Evolutionary conservation across 176 grass and related monocot genomes (phyloP), one percentile per base, ranked within the genome.

Genomic region (Miscanthus lutarioriparius): DNA sequence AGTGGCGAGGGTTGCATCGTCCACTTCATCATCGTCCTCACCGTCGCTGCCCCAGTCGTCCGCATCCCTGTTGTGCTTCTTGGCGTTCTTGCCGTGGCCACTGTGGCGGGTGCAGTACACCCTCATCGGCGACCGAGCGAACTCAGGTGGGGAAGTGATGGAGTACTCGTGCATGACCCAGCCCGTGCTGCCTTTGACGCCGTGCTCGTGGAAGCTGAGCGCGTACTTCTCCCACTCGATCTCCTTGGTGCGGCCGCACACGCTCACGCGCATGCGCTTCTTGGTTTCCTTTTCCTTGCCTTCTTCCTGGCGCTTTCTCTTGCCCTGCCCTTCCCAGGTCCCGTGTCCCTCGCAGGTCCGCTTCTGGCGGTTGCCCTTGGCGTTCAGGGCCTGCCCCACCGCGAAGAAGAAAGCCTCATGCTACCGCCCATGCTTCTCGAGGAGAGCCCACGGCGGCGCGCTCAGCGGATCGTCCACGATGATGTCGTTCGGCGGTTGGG

Each of bases 141-240:
- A 36, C 10, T 41, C n/a, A 12, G 56, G 13, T 1, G 75, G 35
- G 12, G 75, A 2, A n/a, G 54, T 41, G 54, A 78, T 63, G 36
- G 11, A 38, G 54, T 78, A 78, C 54, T 78, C 75, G 56, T 78
- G 51, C 75, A 78, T 78, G 54, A 78, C 75, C 75, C 54, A 78
- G 17, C 54, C 75, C 36, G 75, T 63, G 76, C 76, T 78, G 36
- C 56, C 56, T 7, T 64, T 28, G 36, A 17, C 7, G n/a, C 7
- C 76, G 1, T 43, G 1, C 35, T 78, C 35, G 3, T 63, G 53
- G 75, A 63, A 78, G n/a, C 39, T 78, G 75, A 78, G 35, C 5
- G 11, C n/a, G 3, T 59, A 39, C 22, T 63, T 78, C 22, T 9
- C 13, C 75, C 75, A 78, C 58, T 38, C 56, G n/a, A 78, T 7